Base-by-base conservation (phyloP, 2,329 filamentous ascomycete species). In the Purpureocillium takamizusanense region DNA sequence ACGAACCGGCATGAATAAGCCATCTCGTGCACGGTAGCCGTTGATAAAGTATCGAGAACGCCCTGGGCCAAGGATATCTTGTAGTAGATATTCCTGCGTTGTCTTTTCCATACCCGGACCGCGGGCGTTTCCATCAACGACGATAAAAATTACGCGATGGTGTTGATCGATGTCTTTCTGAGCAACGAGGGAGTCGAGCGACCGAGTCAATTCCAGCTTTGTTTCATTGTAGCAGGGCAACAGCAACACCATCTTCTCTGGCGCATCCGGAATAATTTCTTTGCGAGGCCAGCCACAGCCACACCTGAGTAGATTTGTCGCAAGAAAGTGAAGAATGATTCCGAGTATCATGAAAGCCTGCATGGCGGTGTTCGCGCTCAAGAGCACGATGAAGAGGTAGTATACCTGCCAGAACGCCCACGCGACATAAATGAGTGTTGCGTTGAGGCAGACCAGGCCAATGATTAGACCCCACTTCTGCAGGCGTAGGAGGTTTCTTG, bases 191-290 rank as follows among this genome's bases (percentile, higher is more conserved):
- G 67, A 71, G 40, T 70, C 63, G 0, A 71, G 57, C 0, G 67
- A 70, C 2, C 59, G 55, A 4, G 51, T 58, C 17, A 68, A 50
- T 42, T 72, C 67, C 4, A 67, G 54, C 7, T 53, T 48, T 0
- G 63, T 68, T 46, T 72, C 67, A 45, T 70, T 71, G 51, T 71
- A 72, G 50, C 68, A 72, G 2, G 67, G 67, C 4, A 71, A 53
- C 25, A 70, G 49, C 23, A 69, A 46, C 2, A 70, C 65, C 54
- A 70, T 57, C 35, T 57, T 58, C 46, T 71, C 67, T 0, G 59
- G 62, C 23, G 53, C 50, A 35, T 63, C 60, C 0, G 64, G 64
- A 1, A 53, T 32, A 4, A 52, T 46, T 12, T 60, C 57, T 37
- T 59, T 58, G 12, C 46, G 47, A n/a, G 44, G 43, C 38, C 48